phyloP scores from a whole-genome alignment of 352 stramenopile genomes.

The Aphanomyces cochlioides region DNA sequence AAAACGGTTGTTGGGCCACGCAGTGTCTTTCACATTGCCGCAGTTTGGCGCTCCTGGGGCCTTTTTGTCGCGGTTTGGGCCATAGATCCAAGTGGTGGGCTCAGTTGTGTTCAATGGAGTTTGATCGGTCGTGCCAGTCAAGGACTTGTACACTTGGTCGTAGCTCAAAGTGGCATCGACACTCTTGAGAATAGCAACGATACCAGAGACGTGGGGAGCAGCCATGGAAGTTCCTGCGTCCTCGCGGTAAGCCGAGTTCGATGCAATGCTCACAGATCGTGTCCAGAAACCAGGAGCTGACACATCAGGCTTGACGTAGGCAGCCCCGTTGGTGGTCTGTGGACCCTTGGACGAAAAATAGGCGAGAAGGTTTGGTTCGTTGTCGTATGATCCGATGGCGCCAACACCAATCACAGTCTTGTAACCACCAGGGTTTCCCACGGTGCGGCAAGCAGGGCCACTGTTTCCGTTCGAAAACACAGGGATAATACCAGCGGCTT shows the following conservation, averaged over 20 bases:
- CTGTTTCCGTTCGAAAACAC: constrained; percentile 43
- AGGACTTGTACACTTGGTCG: constrained; percentile 29
- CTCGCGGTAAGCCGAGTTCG: constrained; percentile 33
- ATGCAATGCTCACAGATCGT: constrained; percentile 26
- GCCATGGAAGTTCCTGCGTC: constrained; percentile 41
- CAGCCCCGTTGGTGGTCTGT: constrained; percentile 33
- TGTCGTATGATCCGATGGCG: constrained; percentile 42
- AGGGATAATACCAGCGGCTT: constrained; percentile 38
- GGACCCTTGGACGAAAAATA: constrained; percentile 40
- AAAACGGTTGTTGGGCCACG: constrained; percentile 47
- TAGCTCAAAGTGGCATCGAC: constrained; percentile 31
- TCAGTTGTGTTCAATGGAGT: background rate
- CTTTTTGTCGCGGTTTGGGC: constrained; percentile 32
- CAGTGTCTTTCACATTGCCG: constrained; percentile 35
- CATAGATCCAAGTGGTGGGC: background rate
- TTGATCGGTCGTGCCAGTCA: constrained; percentile 18
- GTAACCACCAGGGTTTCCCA: constrained; percentile 37
- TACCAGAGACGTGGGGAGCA: constrained; percentile 36
- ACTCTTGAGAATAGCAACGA: constrained; percentile 36
- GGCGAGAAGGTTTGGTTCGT: constrained; percentile 36
- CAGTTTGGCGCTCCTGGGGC: constrained; percentile 39
- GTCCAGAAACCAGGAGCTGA: constrained; percentile 23
- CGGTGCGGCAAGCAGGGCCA: constrained; percentile 36
- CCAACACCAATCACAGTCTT: constrained; percentile 34
- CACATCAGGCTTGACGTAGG: constrained; percentile 28